Base-by-base conservation (phyloP, 768 basidiomycete species). In the Lactarius evosmus region DNA sequence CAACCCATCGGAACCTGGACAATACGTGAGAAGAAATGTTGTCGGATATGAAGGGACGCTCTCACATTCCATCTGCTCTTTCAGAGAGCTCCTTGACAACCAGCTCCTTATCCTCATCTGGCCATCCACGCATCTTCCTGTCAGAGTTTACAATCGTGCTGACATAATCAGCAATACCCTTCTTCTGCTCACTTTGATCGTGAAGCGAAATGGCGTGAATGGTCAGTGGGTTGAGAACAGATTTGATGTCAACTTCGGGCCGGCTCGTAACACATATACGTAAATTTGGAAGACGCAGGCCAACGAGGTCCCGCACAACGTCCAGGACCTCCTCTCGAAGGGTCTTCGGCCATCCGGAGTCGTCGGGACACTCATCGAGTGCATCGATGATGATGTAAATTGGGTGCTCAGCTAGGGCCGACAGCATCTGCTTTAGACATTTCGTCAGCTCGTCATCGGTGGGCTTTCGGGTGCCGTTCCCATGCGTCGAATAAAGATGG, bases 61-160 rank as follows among this genome's bases (percentile, higher is more conserved):
- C 58, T 17, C 33, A 59, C 58, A 59, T 59, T 4, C 58, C 58
- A 49, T 59, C 16, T 2, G 58, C 58, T 33, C 25, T 59, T 6
- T 36, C 49, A 17, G 46, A 49, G 16, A 59, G 58, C 22, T n/a
- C 22, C n/a, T 59, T 16, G 49, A 59, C 17, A 1, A 50, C 58
- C 46, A 34, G 32, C 6, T 22, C 14, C 46, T 50, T 49, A 8
- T 49, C 49, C 14, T 22, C 22, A 3, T 59, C 34, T 14, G 22
- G 19, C 58, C 49, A 59, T 51, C 7, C 17, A 32, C 3, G 32
- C 49, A 59, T 51, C 33, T 59, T 59, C 16, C 33, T 51, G 22
- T 59, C 49, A n/a, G 58, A 59, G 30, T 50, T 17, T 2, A 59
- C 33, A 7, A 51, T 32, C n/a, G 32, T 25, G 6, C 58, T 19